These are phyloP conservation scores for Vitis rupestris DNA, from an alignment of 164 flowering plant genomes.

Conservation along the genomic window DNA sequence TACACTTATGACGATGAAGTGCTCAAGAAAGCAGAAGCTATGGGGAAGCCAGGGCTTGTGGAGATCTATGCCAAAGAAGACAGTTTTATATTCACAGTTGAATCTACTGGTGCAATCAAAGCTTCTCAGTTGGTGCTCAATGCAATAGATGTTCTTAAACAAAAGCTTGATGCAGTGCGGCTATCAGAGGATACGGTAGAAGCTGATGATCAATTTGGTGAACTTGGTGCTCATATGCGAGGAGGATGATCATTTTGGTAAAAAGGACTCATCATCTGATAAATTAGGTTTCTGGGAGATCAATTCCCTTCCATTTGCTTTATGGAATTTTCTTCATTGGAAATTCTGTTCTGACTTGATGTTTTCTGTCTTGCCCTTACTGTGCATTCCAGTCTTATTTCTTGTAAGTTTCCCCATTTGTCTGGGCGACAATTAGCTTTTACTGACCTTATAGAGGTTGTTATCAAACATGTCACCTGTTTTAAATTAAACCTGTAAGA, in stretches of 20 bases:
- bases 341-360: no score
- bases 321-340: no score
- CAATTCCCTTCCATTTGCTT: no score
- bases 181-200: conserved; percentile 84
- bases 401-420: no score
- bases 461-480: no score
- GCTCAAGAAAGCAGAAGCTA: conserved; percentile 86
- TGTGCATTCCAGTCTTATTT: no score
- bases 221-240: conserved; percentile 88
- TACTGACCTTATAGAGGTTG: no score
- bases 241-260: conserved; percentile 47
- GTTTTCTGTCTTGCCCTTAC: no score
- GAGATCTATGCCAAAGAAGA: conserved; percentile 88
- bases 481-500: no score
- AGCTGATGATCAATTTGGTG: conserved; percentile 92
- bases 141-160: conserved; percentile 87
- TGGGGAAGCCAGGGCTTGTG: conserved; percentile 92
- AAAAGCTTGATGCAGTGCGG: conserved; percentile 92
- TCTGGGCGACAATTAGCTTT: no score
- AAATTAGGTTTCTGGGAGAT: not conserved
- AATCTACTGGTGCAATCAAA: conserved; percentile 90
- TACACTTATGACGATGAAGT: conserved; percentile 96
- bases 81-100: conserved; percentile 90
- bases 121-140: conserved; percentile 84
- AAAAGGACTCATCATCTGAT: not conserved